Evolutionary conservation across 352 stramenopile species (phyloP), one percentile per base, ranked within the genome.

Genomic region (Globisporangium solare): DNA sequence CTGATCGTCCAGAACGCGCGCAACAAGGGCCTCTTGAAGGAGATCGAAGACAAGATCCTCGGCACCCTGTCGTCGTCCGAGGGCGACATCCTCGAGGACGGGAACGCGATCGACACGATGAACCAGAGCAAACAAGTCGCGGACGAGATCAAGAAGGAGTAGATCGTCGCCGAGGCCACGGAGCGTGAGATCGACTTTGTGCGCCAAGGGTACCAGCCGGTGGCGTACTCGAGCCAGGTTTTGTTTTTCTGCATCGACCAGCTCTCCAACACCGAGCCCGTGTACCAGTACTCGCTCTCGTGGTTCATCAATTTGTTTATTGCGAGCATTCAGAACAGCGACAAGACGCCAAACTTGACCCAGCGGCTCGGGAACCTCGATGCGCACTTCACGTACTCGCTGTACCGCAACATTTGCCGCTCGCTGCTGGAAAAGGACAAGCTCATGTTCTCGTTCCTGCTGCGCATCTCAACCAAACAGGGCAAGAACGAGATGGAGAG

Each of bases 221-320:
- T 98, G 3, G 82, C 80, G 11, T 96, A 96, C 61, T 89, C 80
- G 37, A 94, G 85, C 31, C 88, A 97, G 63, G 89, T 97, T 40
- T 61, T 97, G n/a, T 97, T 97, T 71, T 97, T 97, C 64, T 97
- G 88, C 63, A 97, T 97, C 62, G 84, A 95, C 27, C 85, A 96
- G 58, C 86, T 97, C 42, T 87, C 88, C 40, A 97, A 97, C 71
- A 97, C 97, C 58, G 88, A 97, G 59, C 90, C 91, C 0, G 88
- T 96, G 41, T 97, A 97, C 66, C 89, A 97, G 63, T 97, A 97
- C 61, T 95, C 84, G 24, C 68, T 97, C 11, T 89, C 82, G 7
- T 97, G 91, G 91, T 97, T 97, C 61, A 94, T 97, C 60, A 89
- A 93, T 47, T 62, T 97, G 22, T 97, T 97, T 58, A 76, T 94